Evolutionary conservation across 352 stramenopile genomes (phyloP), one percentile per base, ranked within the genome.

Genomic region (Phytophthora sansomeana): DNA sequence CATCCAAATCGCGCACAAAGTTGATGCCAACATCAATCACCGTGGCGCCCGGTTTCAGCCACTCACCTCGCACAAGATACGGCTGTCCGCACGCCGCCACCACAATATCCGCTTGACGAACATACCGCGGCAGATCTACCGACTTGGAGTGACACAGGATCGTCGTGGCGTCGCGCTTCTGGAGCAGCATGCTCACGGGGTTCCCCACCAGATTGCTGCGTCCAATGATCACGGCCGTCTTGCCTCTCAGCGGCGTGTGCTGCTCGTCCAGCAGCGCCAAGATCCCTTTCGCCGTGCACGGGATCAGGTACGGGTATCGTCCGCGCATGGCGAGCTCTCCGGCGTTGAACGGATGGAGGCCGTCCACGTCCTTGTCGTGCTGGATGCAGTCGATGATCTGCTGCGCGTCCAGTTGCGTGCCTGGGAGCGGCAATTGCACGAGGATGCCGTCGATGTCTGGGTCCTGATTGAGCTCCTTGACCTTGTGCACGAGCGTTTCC

Each of bases 1-100:
- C 54, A 17, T 67, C 59, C 4, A 76, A 41, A 36, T 94, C 86
- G 10, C 96, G 87, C 3, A 99, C 92, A 62, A 95, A 98, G 69
- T 99, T 99, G 74, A 99, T 99, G 7, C 98, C 98, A 14, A 99
- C 98, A 79, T 99, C 98, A 67, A 99, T 96, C 6, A 99, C 97
- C 5, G 97, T 91, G 11, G 93, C 95, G 16, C 97, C 97, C 11
- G 93, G 85, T 72, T 99, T 99, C 33, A 99, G 74, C 98, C 98
- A 99, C 38, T 93, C 81, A 13, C 84, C 92, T 21, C 92, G 94
- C 13, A 99, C 93, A 46, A 99, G 81, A 46, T 99, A 90, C 1
- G 98, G 92, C 58, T 95, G 80, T 33, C 98, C 98, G 50, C 98
- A 98, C 5, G 97, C 97, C 2, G 95, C 98, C 14, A 99, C 80